Base-by-base conservation (phyloP, 768 basidiomycete species). In the Leccinum subtestaceum region DNA sequence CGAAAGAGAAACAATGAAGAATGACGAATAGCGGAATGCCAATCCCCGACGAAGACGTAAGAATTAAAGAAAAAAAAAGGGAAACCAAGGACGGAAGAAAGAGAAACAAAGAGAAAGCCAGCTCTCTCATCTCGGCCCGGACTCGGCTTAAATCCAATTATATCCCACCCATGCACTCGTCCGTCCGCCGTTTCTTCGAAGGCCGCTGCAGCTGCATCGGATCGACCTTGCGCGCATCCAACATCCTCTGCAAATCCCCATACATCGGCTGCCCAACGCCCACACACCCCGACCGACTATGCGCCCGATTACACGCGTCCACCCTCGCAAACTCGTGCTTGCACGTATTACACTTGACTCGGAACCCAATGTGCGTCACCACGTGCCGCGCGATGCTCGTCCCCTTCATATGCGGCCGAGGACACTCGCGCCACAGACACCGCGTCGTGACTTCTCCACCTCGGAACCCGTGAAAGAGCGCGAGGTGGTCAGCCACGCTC, bases 261-360 rank as follows among this genome's bases (percentile, higher is more conserved):
- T 72, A 68, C 68, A 70, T 71, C 4, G 68, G 70, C 17, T 70
- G 64, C 21, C 68, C 68, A 31, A 71, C 68, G n/a, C 70, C 70
- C 47, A 51, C 45, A 58, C 71, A 72, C 32, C 69, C 65, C 43
- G 71, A 72, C 45, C 71, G 69, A 55, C 65, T 68, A 29, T 72
- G 71, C 12, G 72, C 72, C 56, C 71, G 73, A 60, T 74, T 72
- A 23, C 72, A 72, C 19, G 71, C 71, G 47, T 72, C 72, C 62
- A 67, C 71, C 29, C 71, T 63, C 40, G 71, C 72, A 59, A 72
- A 74, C 59, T 71, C 71, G 58, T 64, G 68, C 60, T 63, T 67
- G 63, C 71, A 72, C 17, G 67, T 63, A 52, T 63, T 55, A 25
- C 71, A 72, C 48, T 70, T 70, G 36, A 74, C 65, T 27, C 72